Base-by-base conservation (phyloP, 73 alveolate genomes). In the Paramecium biaurelia region DNA sequence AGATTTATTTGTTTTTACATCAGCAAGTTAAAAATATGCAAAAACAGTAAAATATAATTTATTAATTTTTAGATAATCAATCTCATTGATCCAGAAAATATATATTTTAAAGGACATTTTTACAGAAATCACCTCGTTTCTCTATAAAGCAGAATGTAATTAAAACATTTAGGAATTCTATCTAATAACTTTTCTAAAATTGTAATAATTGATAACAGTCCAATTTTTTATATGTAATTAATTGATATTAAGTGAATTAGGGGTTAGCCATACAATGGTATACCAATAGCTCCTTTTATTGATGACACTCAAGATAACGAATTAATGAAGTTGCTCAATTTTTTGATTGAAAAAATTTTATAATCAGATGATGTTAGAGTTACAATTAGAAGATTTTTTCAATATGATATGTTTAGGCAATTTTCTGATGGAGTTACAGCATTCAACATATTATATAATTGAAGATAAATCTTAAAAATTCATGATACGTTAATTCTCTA, bases 281-380 rank as follows among this genome's bases (percentile, higher is more conserved):
- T 63, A 11, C 84, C 84, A 30, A 63, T 63, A 63, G 49, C 84
- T 30, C 84, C 84, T 32, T 63, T 63, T 63, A 63, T 63, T 63
- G 84, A 63, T 26, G 84, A 63, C 26, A 7, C 41, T 23, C 12
- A 63, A 63, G 84, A 63, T 63, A 63, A 15, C 0, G 84, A 63
- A 63, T 32, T 63, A 26, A 6, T 24, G 20, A 63, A 63, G 26
- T 63, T 63, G 45, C 45, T 63, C 1, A 30, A 10, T 30, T 63
- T 63, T 63, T 63, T 63, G 12, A 63, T 18, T 12, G 84, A 63
- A 26, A 63, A 63, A 63, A 63, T 63, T 63, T 15, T 63, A 14
- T 26, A 30, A 63, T 63, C 41, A 63, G 84, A 63, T 26, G 84
- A 63, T 63, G 84, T 63, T 63, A 26, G 84, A 63, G 28, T 26